Percentiles rank a stretch among this genome's conserved stretches.
These are phyloP conservation scores for Penicillium sp. DNA, from an alignment of 2,329 filamentous ascomycete genomes.

Conservation along the genomic window DNA sequence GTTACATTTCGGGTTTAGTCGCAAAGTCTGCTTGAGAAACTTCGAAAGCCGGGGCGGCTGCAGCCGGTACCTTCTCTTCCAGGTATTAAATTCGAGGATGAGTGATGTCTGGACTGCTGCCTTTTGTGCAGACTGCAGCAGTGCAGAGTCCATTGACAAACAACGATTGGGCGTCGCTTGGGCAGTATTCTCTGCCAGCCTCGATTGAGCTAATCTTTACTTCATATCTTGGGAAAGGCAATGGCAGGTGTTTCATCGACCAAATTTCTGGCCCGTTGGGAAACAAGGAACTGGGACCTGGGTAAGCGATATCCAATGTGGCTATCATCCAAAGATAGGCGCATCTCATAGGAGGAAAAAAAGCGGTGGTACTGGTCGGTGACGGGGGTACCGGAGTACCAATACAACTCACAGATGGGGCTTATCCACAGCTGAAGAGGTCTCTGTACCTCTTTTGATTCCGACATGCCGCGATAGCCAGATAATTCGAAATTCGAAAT, in stretches of 20 bases:
- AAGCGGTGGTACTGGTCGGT: background rate
- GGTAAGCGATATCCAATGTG: background rate
- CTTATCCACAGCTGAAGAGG: background rate
- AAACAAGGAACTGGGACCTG: background rate
- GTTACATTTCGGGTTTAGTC: slow-evolving; percentile 9
- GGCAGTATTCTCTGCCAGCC: background rate
- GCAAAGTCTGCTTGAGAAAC: slow-evolving; percentile 17
- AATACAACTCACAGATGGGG: background rate
- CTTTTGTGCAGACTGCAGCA: background rate
- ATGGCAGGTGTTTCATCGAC: background rate
- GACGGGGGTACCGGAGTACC: background rate
- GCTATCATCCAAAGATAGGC: background rate
- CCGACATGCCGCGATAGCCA: slow-evolving; percentile 3
- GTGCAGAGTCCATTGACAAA: no score
- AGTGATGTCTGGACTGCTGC: no score
- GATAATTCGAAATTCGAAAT: background rate
- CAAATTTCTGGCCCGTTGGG: background rate
- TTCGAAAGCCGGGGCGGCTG: slow-evolving; percentile 28
- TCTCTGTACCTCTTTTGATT: background rate
- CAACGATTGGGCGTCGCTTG: background rate
- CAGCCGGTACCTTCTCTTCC: slow-evolving; percentile 23
- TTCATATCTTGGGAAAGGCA: background rate
- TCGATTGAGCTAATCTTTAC: background rate
- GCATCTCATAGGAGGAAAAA: background rate
- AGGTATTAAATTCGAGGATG: background rate